Base-by-base conservation (phyloP, 1,284 basidiomycete genomes). In the Ceratobasidium sp. region DNA sequence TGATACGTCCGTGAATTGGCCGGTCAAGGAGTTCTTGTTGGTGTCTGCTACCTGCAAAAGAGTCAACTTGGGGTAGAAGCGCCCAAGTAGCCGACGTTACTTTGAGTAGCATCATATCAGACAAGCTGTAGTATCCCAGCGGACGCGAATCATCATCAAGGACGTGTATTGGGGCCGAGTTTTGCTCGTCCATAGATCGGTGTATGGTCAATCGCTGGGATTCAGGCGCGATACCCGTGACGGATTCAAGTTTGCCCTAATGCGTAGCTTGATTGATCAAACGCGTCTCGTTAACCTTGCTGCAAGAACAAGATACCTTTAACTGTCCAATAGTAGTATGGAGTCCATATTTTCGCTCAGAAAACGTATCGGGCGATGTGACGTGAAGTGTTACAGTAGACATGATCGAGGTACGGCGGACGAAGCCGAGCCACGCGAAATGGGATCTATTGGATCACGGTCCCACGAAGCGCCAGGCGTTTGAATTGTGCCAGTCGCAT, bases 161-260 rank as follows among this genome's bases (percentile, higher is more conserved):
- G 0, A 79, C 76, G 2, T 82, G 84, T 1, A 91, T 72, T 3
- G 85, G 80, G 12, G 82, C 79, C 1, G 80, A 74, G 29, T 72
- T 71, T 43, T 60, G 56, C 70, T 87, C 84, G 32, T 82, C 83
- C 45, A 88, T 85, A 2, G 87, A 84, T 2, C 87, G 84, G 62
- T 86, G 83, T 5, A 96, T 77, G 0, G 84, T 80, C 58, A 96
- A 84, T 0, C 78, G 74, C 75, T 97, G 94, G 73, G 89, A 88
- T 67, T 81, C 81, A 3, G 85, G 83, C 1, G 92, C 87, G 67
- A 98, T 91, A 17, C 96, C 96, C n/a, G 95, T 97, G 75, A 98
- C 87, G 56, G 88, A 84, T 76, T 95, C 93, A 29, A 98, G 86
- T 75, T 94, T 96, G 72, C 82, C 83, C 92, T 96, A 76, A 34